Evolutionary conservation across 108 stramenopile genomes (phyloP).

Genomic region (Epithemia pelagica): DNA sequence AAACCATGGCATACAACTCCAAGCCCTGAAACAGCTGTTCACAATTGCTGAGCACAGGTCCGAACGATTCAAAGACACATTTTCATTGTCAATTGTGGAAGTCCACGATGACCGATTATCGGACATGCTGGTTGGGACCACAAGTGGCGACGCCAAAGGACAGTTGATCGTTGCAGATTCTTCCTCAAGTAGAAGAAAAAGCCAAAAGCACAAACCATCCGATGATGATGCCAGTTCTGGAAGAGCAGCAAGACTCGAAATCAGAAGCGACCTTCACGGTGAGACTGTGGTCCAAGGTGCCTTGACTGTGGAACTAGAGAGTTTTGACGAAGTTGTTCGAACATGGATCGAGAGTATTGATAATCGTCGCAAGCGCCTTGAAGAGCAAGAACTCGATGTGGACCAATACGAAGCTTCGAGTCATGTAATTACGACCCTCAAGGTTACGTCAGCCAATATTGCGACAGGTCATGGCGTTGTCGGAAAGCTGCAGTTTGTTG

Average conservation of each 20-base stretch:
- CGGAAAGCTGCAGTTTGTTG: conserved; percentile 79
- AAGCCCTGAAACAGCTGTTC: conserved; percentile 57
- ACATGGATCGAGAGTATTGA: conserved; percentile 54
- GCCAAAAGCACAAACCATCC: conserved; percentile 11
- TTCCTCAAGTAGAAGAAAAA: conserved; percentile 9
- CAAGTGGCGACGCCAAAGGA: conserved; percentile 53
- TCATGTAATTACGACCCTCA: conserved; percentile 66
- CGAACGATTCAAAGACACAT: conserved; percentile 62
- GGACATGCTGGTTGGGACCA: conserved; percentile 66
- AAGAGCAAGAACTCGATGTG: conserved; percentile 39
- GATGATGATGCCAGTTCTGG: conserved; percentile 24
- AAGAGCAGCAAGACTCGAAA: conserved; percentile 51
- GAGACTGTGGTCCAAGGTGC: conserved; percentile 76
- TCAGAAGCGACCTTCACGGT: conserved; percentile 77
- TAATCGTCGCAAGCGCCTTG: conserved; percentile 33
- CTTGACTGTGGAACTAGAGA: conserved; percentile 41
- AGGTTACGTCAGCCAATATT: conserved; percentile 62
- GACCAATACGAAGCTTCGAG: conserved; percentile 27
- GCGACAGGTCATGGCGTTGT: conserved; percentile 58
- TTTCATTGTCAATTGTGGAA: conserved; percentile 65
- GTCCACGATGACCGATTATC: conserved; percentile 67
- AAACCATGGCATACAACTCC: conserved; percentile 62
- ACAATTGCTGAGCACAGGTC: conserved; percentile 51
- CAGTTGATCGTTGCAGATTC: conserved; percentile 31
- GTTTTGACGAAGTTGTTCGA: conserved; percentile 50